These are phyloP conservation scores for Termitomyces sp. DNA, from an alignment of 768 basidiomycete genomes.

Conservation along the genomic window DNA sequence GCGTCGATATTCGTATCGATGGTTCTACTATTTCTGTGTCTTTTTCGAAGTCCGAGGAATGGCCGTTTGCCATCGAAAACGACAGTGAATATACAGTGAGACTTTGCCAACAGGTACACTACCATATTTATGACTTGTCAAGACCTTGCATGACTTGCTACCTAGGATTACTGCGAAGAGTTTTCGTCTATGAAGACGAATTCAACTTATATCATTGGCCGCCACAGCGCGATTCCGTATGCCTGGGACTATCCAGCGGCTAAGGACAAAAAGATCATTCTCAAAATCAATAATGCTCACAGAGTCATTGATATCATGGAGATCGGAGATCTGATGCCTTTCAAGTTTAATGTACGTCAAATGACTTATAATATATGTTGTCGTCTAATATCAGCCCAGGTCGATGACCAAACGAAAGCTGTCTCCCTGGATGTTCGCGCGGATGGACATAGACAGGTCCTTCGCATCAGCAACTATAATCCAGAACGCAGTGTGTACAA, in stretches of 20 bases:
- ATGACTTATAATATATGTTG: neutral
- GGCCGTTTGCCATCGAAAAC: conserved; percentile 93
- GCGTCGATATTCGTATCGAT: conserved; percentile 75
- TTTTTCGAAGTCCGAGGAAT: conserved; percentile 62
- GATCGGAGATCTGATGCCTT: conserved; percentile 88
- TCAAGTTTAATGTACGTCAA: conserved; percentile 68
- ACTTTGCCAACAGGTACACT: conserved; percentile 68
- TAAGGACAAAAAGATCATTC: conserved; percentile 68
- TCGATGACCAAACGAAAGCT: conserved; percentile 49
- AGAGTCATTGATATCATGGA: conserved; percentile 88
- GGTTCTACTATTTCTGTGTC: conserved; percentile 89
- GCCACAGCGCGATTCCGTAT: conserved; percentile 57
- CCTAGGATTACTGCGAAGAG: conserved; percentile 39
- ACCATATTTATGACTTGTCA: neutral
- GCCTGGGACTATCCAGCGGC: conserved; percentile 94
- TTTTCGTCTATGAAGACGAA: conserved; percentile 30
- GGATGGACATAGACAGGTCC: conserved; percentile 76
- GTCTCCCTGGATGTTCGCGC: conserved; percentile 93
- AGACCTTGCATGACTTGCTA: neutral
- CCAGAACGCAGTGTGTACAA: conserved; percentile 86
- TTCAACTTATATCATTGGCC: conserved; percentile 50
- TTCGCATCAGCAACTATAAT: conserved; percentile 84
- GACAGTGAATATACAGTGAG: conserved; percentile 67
- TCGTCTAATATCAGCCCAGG: conserved; percentile 27
- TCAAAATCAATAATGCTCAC: conserved; percentile 55